These are phyloP conservation scores for Dactylella cylindrospora DNA, from an alignment of 2,329 filamentous ascomycete species.

Conservation along the genomic window DNA sequence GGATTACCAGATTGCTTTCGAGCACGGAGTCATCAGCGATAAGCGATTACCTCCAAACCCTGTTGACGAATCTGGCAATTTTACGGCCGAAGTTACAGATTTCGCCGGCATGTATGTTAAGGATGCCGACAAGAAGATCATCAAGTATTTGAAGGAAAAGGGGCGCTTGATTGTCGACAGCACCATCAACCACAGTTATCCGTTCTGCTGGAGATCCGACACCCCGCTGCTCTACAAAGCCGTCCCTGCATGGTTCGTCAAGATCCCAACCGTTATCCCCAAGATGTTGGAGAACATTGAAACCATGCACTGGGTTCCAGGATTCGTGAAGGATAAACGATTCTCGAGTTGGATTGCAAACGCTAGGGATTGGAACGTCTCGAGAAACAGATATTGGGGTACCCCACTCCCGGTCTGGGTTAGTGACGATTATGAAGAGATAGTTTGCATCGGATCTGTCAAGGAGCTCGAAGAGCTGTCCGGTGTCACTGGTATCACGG, in stretches of 20 bases:
- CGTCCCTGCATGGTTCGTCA: slow-evolving; percentile 93
- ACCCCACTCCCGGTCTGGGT: slow-evolving; percentile 91
- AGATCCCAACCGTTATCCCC: slow-evolving; percentile 78
- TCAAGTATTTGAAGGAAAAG: slow-evolving; percentile 77
- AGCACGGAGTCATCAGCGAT: slow-evolving; percentile 74
- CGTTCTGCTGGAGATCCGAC: slow-evolving; percentile 92
- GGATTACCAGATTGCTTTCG: slow-evolving; percentile 82
- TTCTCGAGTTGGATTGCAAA: slow-evolving; percentile 91
- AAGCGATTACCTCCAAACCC: slow-evolving; percentile 82
- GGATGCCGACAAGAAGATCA: slow-evolving; percentile 86
- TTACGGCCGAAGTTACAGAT: slow-evolving; percentile 73
- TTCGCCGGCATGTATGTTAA: slow-evolving; percentile 89
- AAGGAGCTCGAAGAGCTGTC: slow-evolving; percentile 81
- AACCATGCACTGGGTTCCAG: slow-evolving; percentile 86
- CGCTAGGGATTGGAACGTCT: slow-evolving; percentile 93
- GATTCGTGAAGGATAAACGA: slow-evolving; percentile 83
- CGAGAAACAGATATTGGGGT: slow-evolving; percentile 91
- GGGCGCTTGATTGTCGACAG: slow-evolving; percentile 80
- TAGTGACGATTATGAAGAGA: slow-evolving; percentile 82
- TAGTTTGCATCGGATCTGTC: slow-evolving; percentile 81
- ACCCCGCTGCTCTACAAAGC: slow-evolving; percentile 90
- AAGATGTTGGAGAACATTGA: slow-evolving; percentile 90
- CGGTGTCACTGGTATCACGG: slow-evolving; percentile 80
- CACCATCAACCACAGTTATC: slow-evolving; percentile 86
- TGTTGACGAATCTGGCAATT: slow-evolving; percentile 79